phyloP scores from a whole-genome alignment of 805 yeast genomes.

The Sugiyamaella chiloensis region DNA sequence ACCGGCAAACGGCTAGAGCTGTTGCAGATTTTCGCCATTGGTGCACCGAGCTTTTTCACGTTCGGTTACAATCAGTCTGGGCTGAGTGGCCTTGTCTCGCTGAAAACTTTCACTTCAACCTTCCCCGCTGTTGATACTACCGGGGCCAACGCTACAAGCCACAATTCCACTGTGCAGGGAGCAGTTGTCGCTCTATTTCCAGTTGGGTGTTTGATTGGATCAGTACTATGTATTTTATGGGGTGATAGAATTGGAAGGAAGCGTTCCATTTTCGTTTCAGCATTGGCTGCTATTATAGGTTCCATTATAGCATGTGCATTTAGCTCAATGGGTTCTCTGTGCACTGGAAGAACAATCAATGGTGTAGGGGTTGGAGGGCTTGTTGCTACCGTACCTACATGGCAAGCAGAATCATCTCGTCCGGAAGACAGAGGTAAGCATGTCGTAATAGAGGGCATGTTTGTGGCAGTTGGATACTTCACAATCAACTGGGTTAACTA shows the following conservation, averaged over 20 bases:
- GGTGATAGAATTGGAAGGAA: slow-evolving; percentile 63
- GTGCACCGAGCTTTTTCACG: slow-evolving; percentile 1
- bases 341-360: slow-evolving; percentile 56
- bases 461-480: slow-evolving; percentile 62
- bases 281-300: slow-evolving; percentile 44
- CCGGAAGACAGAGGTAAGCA: slow-evolving; percentile 61
- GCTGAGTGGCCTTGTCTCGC: slow-evolving; percentile 14
- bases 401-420: slow-evolving; percentile 70
- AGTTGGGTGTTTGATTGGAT: slow-evolving; percentile 68
- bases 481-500: slow-evolving; percentile 70
- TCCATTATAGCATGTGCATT: slow-evolving; percentile 13
- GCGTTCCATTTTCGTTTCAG: slow-evolving; percentile 52
- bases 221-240: slow-evolving; percentile 51
- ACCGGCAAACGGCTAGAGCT: neutral
- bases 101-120: slow-evolving; percentile 8
- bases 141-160: slow-evolving; percentile 7
- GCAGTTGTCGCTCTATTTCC: slow-evolving; percentile 46
- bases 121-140: slow-evolving; percentile 18
- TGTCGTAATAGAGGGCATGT: slow-evolving; percentile 63
- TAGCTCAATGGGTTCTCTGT: slow-evolving; percentile 59
- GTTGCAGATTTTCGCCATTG: slow-evolving; percentile 7
- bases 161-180: slow-evolving; percentile 32
- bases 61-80: slow-evolving; percentile 18
- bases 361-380: slow-evolving; percentile 30
- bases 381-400: slow-evolving; percentile 56